Evolutionary conservation across 2,329 filamentous ascomycete genomes (phyloP), one percentile per base, ranked within the genome.

Genomic region (Phaeosphaeriaceae sp.): DNA sequence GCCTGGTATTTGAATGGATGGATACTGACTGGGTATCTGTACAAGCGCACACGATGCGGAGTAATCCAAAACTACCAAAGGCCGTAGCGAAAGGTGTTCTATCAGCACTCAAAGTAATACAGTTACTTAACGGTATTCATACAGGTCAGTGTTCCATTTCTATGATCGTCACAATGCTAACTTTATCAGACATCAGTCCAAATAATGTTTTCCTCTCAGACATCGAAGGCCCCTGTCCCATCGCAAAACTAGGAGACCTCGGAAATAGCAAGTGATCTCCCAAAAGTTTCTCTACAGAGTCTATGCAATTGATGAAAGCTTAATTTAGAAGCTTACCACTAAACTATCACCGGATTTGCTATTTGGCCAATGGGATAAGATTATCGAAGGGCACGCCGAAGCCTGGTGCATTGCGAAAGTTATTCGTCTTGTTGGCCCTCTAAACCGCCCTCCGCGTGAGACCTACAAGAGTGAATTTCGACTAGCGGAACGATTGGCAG

Each of bases 1-100:
- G 56, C 33, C 26, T 64, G 16, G 56, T 64, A 32, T 64, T 61
- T 23, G 60, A 61, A 47, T 64, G 55, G 60, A 64, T 63, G 58
- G 51, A 64, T 32, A 47, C 42, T n/a, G 55, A 51, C 47, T 39
- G 59, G 26, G 29, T 8, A 4, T 26, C 23, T 26, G 23, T 26
- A 7, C 4, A 8, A 2, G 7, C 23, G 11, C 7, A 8, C 7
- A 11, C 7, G 23, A 26, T 26, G 16, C 13, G 26, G 17, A 46
- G 43, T n/a, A 30, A 40, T 13, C 35, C 26, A 21, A 33, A 32
- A 16, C 35, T 46, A 1, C 43, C 43, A n/a, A 46, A 26, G 16
- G 26, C 21, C n/a, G 43, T 46, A 6, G 38, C 26, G 6, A 32
- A 20, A 13, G 35, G 18, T 4, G 43, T 46, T 4, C 17, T 46